phyloP scores from a whole-genome alignment of 805 yeast species.

The Lipomyces starkeyi region DNA sequence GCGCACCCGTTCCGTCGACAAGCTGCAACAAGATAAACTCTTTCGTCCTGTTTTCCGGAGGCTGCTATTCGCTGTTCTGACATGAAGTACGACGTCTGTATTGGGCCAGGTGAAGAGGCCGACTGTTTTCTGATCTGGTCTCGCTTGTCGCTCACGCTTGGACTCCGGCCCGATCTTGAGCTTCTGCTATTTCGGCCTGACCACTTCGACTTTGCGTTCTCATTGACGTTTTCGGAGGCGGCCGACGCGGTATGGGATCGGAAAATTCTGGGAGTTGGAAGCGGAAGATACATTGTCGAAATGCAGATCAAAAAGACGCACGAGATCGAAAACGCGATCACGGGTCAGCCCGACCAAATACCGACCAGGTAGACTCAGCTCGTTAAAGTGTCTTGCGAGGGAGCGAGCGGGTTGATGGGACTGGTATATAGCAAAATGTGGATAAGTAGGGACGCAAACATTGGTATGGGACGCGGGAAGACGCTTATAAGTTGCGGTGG shows the following conservation, averaged over 20 bases:
- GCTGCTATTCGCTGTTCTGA: background rate
- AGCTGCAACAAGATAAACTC: conserved; percentile 24
- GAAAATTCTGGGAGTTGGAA: conserved; percentile 18
- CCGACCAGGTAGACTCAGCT: background rate
- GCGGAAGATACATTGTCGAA: conserved; percentile 20
- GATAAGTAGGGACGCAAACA: background rate
- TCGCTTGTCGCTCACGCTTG: conserved; percentile 3
- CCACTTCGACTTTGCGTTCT: background rate
- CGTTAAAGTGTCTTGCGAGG: background rate
- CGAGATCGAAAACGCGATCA: background rate
- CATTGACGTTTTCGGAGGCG: conserved; percentile 3
- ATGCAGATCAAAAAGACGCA: background rate
- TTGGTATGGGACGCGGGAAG: background rate
- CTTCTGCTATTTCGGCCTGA: background rate
- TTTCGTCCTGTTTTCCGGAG: conserved; percentile 1
- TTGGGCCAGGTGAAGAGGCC: background rate
- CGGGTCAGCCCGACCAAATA: background rate
- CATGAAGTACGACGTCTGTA: conserved; percentile 3
- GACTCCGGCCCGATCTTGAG: background rate
- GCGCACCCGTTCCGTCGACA: conserved; percentile 21
- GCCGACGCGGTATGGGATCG: conserved; percentile 11
- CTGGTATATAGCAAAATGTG: background rate
- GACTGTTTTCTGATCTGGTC: conserved; percentile 12
- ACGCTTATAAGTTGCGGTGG: background rate
- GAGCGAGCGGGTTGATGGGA: background rate